Base-by-base conservation (phyloP, 208 protist genomes). In the Trypanosoma theileri region DNA sequence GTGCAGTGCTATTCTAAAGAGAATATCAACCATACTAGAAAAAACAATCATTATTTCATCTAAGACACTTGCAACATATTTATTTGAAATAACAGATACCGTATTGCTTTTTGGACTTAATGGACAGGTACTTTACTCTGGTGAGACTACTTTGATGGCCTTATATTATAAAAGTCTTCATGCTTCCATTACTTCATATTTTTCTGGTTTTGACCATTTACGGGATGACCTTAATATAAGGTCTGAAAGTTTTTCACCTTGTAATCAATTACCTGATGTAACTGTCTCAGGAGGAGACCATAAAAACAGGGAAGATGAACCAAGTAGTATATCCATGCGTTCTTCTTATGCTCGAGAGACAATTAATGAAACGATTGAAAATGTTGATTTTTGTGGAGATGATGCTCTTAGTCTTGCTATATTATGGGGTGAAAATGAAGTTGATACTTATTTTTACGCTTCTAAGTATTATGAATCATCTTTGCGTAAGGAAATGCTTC, bases 31-130 rank as follows among this genome's bases (percentile, higher is more conserved):
- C 45, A 59, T 73, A 41, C 28, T 87, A 3, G 59, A 62, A 51
- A 90, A 90, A 56, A 90, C 84, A 12, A 79, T 90, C 35, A 69
- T 90, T 40, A 50, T 90, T 65, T 79, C 72, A 46, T 73, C 75
- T 53, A 67, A 54, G 17, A 73, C 69, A 12, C 71, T 85, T 52
- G 46, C 69, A 12, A 71, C 77, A 64, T 64, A 80, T 52, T 44
- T 86, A 17, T 77, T 84, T 66, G 59, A 75, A 24, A 55, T 59
- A 1, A 59, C 81, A 22, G 66, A 74, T 51, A 86, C 81, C 8
- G 56, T 73, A 14, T 77, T 88, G 21, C 48, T 91, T 13, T 71
- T 91, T 28, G 85, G 81, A 21, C 22, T 45, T 0, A 60, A 58
- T 7, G 81, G 81, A 11, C 66, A 59, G 13, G 71, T 83, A 41